A percentile compares a stretch with the other conserved stretches of the same genome.
Evolutionary conservation across 192 early-diverging fungal species (phyloP).

Genomic region (Gamsiella multidivaricata): DNA sequence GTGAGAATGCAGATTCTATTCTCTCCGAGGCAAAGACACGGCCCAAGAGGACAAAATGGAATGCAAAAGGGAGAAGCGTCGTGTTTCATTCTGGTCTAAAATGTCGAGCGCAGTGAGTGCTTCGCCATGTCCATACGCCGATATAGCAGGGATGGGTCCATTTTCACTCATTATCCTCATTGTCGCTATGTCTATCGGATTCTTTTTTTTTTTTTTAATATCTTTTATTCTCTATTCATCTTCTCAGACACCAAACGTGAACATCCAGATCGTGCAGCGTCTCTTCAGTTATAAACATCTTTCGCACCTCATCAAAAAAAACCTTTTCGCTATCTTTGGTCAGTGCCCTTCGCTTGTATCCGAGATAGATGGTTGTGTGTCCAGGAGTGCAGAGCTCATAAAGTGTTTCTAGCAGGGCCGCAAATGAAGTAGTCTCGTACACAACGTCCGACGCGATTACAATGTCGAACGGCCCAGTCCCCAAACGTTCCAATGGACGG

Average conservation of each 20-base stretch:
- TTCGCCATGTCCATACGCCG: no score
- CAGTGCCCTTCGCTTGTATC: slow-evolving; percentile 57
- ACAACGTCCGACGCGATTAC: slow-evolving; percentile 65
- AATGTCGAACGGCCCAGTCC: slow-evolving; percentile 32
- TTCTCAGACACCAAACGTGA: slow-evolving; percentile 15
- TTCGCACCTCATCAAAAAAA: slow-evolving; percentile 45
- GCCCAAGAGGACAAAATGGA: slow-evolving; percentile 8
- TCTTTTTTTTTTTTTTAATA: not conserved
- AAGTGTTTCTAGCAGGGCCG: slow-evolving; percentile 49
- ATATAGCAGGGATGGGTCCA: no score
- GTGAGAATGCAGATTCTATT: slow-evolving; percentile 31
- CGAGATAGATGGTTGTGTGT: slow-evolving; percentile 54
- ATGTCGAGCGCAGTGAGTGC: no score
- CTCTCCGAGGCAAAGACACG: slow-evolving; percentile 17
- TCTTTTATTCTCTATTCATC: not conserved
- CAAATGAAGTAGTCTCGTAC: slow-evolving; percentile 53
- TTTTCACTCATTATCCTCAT: not conserved
- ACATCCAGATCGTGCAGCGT: slow-evolving; percentile 1
- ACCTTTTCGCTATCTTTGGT: slow-evolving; percentile 21
- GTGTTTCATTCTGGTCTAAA: no score
- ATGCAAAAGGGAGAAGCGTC: not conserved
- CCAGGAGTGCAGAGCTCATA: slow-evolving; percentile 39
- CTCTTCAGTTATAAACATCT: slow-evolving; percentile 33
- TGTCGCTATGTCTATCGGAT: not conserved
- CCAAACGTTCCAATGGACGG: not conserved